Base-by-base conservation (phyloP, 116 monocot species). In the Zostera marina region DNA sequence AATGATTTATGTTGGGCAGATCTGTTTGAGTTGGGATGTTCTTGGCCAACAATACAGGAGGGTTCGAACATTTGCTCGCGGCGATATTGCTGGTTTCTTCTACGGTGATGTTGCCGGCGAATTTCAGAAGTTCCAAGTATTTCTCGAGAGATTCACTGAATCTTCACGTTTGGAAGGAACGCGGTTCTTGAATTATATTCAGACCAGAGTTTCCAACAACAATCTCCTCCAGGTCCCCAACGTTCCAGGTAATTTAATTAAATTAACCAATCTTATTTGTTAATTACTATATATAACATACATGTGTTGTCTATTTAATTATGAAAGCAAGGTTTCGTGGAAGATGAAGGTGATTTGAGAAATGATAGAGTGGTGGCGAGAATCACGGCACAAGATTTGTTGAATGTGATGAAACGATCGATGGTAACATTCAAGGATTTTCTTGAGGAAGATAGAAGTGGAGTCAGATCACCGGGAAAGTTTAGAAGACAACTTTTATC, bases 201-300 rank as follows among this genome's bases (percentile, higher is more conserved):
- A 57, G 13, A 24, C n/a, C 5, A 70, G 70, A 19, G 42, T 38
- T 16, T 61, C 47, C 6, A 6, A 20, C 7, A 19, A 17, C 17
- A 48, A 49, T 41, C 56, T 70, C 54, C 75, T 75, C 25, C 75
- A 66, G 56, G 70, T 75, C 24, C 75, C 75, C 12, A 60, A 61
- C 16, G 42, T 75, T 49, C 45, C 70, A 70, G 75, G 74, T 74
- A 65, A 1, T 41, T 54, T 2, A 55, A 55, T 17, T 8, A 44
- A 22, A 6, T 60, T 58, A 24, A 38, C n/a, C 40, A 47, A 17
- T 47, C n/a, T n/a, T n/a, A n/a, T n/a, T n/a, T n/a, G n/a, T n/a
- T n/a, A n/a, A n/a, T n/a, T n/a, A n/a, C n/a, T n/a, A n/a, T n/a
- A n/a, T n/a, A n/a, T n/a, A n/a, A n/a, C n/a, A n/a, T n/a, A n/a